These are phyloP conservation scores for Candida maltosa DNA, from an alignment of 805 yeast genomes.

Conservation along the genomic window DNA sequence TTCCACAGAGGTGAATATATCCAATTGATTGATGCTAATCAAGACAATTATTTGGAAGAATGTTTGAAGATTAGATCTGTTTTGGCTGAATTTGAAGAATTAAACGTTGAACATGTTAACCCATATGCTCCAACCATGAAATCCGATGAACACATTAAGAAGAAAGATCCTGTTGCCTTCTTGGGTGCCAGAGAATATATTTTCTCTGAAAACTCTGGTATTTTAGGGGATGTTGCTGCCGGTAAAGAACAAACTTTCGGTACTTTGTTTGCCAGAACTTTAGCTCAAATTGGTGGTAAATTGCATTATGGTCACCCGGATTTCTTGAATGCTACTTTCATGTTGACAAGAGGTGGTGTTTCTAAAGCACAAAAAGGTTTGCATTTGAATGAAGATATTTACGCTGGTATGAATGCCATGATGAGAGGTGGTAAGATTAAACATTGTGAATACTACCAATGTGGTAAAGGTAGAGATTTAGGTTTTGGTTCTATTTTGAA, in stretches of 20 bases:
- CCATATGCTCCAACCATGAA: conserved; percentile 77
- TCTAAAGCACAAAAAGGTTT: conserved; percentile 82
- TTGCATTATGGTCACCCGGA: conserved; percentile 88
- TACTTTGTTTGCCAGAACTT: conserved; percentile 75
- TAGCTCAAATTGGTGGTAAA: conserved; percentile 80
- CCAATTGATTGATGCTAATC: conserved; percentile 80
- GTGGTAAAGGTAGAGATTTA: conserved; percentile 85
- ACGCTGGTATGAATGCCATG: conserved; percentile 80
- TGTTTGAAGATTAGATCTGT: conserved; percentile 75
- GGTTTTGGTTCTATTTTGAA: conserved; percentile 82
- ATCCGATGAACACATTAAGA: conserved; percentile 46
- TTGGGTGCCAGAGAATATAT: conserved; percentile 83
- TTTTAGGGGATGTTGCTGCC: conserved; percentile 82
- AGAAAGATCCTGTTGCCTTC: conserved; percentile 66
- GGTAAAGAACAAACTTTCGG: conserved; percentile 89
- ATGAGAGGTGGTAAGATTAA: conserved; percentile 80
- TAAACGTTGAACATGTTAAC: conserved; percentile 59
- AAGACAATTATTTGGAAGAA: conserved; percentile 78
- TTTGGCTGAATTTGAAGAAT: conserved; percentile 73
- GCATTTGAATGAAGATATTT: conserved; percentile 81
- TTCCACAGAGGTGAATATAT: conserved; percentile 79
- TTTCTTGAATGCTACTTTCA: conserved; percentile 67
- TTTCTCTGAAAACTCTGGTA: conserved; percentile 78
- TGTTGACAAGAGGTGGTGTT: conserved; percentile 85
- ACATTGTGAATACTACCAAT: conserved; percentile 79